Percentiles rank a stretch among this genome's conserved stretches.
Conservation (phyloP, 352 stramenopile species). For the Thraustochytrium sp. region DNA sequence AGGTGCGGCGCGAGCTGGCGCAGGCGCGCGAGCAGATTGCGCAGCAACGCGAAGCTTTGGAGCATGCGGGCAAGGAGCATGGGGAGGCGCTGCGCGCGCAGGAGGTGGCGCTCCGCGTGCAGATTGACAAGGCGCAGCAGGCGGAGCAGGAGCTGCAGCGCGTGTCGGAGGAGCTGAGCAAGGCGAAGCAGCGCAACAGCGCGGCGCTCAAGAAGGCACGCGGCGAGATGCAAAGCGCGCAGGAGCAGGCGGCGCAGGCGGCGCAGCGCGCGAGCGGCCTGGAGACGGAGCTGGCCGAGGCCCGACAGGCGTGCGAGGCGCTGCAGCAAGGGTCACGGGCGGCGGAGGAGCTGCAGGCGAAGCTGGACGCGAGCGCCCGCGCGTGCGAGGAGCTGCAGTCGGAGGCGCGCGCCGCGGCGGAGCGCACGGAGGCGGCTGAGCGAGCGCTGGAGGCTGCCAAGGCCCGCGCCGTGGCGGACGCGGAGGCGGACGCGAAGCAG, state of each 20-base stretch:
- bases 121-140: constrained; percentile 18
- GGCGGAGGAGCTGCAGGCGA: not conserved
- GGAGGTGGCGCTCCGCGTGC: not conserved
- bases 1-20: not conserved
- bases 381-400: not conserved
- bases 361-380: not conserved
- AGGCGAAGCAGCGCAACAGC: constrained; percentile 20
- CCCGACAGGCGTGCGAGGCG: not conserved
- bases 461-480: not conserved
- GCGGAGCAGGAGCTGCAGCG: not conserved
- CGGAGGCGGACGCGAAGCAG: not conserved
- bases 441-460: not conserved
- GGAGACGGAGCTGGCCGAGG: not conserved
- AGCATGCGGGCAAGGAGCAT: not conserved
- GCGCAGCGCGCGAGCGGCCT: not conserved
- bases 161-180: not conserved
- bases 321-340: not conserved
- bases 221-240: not conserved
- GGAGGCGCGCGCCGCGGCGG: not conserved
- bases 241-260: not conserved
- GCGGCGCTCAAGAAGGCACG: not conserved
- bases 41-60: not conserved
- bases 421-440: not conserved
- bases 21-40: not conserved
- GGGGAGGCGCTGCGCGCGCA: not conserved